Conservation (phyloP, 768 basidiomycete species). For the Pseudohyphozyma bogoriensis region DNA sequence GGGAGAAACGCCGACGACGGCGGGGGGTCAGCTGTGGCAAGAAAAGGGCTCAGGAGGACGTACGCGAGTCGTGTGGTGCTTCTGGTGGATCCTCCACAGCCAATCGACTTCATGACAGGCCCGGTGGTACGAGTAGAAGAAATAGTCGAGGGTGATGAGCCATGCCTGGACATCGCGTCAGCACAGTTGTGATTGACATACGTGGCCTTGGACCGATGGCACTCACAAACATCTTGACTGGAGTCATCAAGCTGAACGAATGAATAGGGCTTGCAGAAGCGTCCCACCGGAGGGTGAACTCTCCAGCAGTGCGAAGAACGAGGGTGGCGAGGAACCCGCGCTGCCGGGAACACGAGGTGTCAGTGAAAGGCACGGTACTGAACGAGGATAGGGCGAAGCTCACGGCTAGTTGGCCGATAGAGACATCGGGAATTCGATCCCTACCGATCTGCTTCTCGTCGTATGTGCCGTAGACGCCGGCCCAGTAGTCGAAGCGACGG, state of each 20-base stretch:
- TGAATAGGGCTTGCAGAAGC: neutral
- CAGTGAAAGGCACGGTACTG: neutral
- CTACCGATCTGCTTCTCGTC: neutral
- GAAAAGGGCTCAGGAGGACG: too few relatives aligned
- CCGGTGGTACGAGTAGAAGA: conserved; percentile 6
- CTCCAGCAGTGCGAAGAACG: neutral
- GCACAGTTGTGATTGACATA: neutral
- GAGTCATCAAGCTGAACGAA: neutral
- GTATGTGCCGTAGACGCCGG: neutral
- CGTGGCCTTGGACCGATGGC: neutral
- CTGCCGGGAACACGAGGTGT: neutral
- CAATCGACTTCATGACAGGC: neutral
- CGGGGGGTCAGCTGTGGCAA: too few relatives aligned
- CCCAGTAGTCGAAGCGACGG: neutral
- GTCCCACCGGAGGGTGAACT: neutral
- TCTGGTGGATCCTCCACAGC: neutral
- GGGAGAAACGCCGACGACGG: neutral
- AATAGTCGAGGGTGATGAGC: neutral
- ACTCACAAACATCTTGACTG: neutral
- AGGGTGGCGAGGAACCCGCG: neutral
- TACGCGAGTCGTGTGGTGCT: neutral
- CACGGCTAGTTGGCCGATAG: neutral
- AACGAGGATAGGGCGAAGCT: neutral
- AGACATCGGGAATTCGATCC: neutral
- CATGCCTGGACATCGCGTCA: neutral